These are phyloP conservation scores for Talaromyces borbonicus DNA, from an alignment of 495 filamentous ascomycete species.

Conservation along the genomic window DNA sequence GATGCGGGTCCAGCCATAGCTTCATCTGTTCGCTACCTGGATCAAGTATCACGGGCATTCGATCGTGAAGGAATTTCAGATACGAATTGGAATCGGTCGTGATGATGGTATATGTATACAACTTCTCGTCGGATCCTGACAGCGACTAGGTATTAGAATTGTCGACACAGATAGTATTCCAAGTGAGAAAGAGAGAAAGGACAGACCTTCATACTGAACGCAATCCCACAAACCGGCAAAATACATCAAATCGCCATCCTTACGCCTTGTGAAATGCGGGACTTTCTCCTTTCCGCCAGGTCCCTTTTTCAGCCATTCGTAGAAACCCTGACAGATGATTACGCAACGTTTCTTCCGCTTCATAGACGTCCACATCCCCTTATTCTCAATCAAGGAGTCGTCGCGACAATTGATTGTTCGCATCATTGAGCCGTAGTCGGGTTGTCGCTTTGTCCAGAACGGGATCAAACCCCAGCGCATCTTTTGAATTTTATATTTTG, in stretches of 20 bases:
- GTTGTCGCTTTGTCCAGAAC: constrained; percentile 80
- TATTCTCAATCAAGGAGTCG: constrained; percentile 66
- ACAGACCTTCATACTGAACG: constrained; percentile 64
- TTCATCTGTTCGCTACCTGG: constrained; percentile 59
- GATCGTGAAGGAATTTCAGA: constrained; percentile 75
- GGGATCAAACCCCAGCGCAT: constrained; percentile 94
- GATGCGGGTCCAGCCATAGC: constrained; percentile 69
- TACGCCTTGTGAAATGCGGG: constrained; percentile 72
- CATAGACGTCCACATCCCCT: constrained; percentile 87
- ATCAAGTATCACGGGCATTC: constrained; percentile 92
- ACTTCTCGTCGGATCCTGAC: constrained; percentile 50
- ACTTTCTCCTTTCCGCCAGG: constrained; percentile 65
- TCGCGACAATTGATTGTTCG: constrained; percentile 94
- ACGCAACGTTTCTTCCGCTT: constrained; percentile 81
- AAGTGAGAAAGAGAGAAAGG: neutral
- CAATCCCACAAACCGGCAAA: constrained; percentile 92
- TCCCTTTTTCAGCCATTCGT: constrained; percentile 84
- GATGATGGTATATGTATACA: constrained; percentile 85
- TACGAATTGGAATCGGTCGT: constrained; percentile 77
- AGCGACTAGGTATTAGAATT: neutral
- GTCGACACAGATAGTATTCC: neutral
- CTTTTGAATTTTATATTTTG: constrained; percentile 72
- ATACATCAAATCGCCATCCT: constrained; percentile 76
- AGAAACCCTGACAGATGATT: constrained; percentile 84
- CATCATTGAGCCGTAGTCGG: constrained; percentile 64